Conservation (phyloP, 805 yeast genomes). For the Lipomyces yamanashiensis region DNA sequence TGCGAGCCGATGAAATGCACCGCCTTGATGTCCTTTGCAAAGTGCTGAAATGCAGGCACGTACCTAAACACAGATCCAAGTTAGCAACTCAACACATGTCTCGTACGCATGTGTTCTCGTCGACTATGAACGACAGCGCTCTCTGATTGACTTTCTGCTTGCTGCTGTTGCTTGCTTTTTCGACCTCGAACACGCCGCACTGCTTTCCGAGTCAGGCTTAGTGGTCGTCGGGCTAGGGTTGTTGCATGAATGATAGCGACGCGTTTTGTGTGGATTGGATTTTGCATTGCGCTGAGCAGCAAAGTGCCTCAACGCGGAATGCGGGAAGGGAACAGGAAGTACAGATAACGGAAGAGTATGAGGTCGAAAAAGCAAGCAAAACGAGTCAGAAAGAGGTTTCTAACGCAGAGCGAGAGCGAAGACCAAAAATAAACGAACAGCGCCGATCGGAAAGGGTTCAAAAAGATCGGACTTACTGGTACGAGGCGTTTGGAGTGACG, state of each 20-base stretch:
- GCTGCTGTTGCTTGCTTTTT: too few species aligned
- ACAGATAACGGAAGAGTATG: neutral
- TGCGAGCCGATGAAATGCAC: constrained; percentile 48
- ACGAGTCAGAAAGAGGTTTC: neutral
- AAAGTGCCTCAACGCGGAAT: too few species aligned
- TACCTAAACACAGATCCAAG: constrained; percentile 17
- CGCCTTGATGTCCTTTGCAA: constrained; percentile 49
- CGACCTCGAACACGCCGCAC: too few species aligned
- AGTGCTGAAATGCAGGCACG: constrained; percentile 65
- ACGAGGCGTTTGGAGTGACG: constrained; percentile 69
- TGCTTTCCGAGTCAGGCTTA: too few species aligned
- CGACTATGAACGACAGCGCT: too few species aligned
- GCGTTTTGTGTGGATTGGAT: too few species aligned
- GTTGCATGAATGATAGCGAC: constrained; percentile 1
- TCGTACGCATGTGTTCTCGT: too few species aligned
- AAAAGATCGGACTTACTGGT: constrained; percentile 56
- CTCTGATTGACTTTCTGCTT: too few species aligned
- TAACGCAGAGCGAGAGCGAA: neutral
- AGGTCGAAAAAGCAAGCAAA: neutral
- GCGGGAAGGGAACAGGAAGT: too few species aligned
- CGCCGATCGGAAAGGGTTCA: neutral
- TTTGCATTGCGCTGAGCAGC: too few species aligned
- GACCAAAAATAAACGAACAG: neutral
- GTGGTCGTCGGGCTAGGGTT: constrained; percentile 14
- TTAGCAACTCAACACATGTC: neutral